phyloP scores from a whole-genome alignment of 352 stramenopile genomes.

The Nothophytophthora sp. region DNA sequence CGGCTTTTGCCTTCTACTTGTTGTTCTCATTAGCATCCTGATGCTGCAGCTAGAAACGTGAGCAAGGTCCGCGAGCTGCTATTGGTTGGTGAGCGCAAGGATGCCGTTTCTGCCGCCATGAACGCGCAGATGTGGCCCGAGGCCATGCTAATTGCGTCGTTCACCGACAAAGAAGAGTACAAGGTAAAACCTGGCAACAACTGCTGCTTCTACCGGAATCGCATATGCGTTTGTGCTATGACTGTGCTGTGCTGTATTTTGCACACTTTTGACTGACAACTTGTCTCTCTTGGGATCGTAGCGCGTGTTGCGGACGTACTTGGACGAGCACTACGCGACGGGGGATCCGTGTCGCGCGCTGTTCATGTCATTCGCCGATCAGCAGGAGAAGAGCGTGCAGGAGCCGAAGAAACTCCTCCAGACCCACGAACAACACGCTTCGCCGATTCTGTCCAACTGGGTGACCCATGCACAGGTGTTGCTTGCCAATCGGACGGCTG shows the following conservation, averaged over 20 bases:
- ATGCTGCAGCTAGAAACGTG: slow-evolving; percentile 47
- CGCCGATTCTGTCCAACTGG: slow-evolving; percentile 71
- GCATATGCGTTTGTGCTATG: slow-evolving; percentile 3
- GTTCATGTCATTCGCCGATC: slow-evolving; percentile 81
- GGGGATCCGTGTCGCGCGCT: slow-evolving; percentile 78
- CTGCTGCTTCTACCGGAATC: neutral
- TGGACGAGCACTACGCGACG: slow-evolving; percentile 76
- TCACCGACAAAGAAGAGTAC: slow-evolving; percentile 87
- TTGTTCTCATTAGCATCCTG: slow-evolving; percentile 41
- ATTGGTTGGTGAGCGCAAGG: slow-evolving; percentile 75
- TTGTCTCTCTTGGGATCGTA: too few relatives aligned
- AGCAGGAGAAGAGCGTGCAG: slow-evolving; percentile 85
- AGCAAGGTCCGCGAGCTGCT: slow-evolving; percentile 70
- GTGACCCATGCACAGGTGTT: slow-evolving; percentile 82
- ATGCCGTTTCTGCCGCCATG: slow-evolving; percentile 75
- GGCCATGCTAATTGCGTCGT: slow-evolving; percentile 86
- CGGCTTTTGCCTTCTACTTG: neutral
- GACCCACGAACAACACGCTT: slow-evolving; percentile 33
- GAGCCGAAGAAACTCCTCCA: slow-evolving; percentile 78
- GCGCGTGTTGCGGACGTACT: slow-evolving; percentile 71
- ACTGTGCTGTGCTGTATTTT: slow-evolving; percentile 3
- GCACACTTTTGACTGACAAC: too few relatives aligned
- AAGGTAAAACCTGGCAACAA: slow-evolving; percentile 32
- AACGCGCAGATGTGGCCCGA: slow-evolving; percentile 85
- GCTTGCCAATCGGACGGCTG: slow-evolving; percentile 74